Base-by-base conservation (phyloP, 345 rosid genomes). In the Dipteronia sinensis region DNA sequence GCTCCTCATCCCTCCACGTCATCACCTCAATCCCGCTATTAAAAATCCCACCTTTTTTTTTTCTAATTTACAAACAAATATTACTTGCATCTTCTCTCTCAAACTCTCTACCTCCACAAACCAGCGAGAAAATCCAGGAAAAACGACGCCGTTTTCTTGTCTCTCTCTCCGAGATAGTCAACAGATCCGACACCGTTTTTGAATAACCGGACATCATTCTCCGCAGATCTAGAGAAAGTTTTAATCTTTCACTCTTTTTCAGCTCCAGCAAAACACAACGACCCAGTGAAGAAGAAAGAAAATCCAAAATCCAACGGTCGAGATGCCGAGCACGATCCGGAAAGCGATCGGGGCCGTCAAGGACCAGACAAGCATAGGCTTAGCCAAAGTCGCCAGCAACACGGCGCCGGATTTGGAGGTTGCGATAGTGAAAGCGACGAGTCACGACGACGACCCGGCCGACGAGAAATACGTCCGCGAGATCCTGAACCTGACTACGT, bases 381-480 rank as follows among this genome's bases (percentile, higher is more conserved):
- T 92, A 73, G 97, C 94, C 0, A 92, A 90, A 31, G 94, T 92
- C 11, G 93, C 93, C 0, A 92, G 93, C 87, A 91, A 90, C 85
- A 62, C 90, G 79, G 92, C 97, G 64, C 93, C 99, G 71, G 98
- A 95, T 83, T 93, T 95, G 11, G 99, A 95, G 25, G 98, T 95
- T 1, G 96, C 98, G 55, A 87, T 95, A 16, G 98, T 95, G 38
- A 95, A 93, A 74, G 99, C 99, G 19, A 95, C 97, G 0, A 89
- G 99, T 76, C 99, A 95, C 87, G 98, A 95, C 82, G 96, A 93
- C 15, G 95, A 92, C 61, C 99, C 92, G 1, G 89, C 98, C 0
- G 90, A 78, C 44, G 97, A 93, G 86, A 92, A 89, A 79, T 88
- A 95, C 78, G 78, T 93, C 16, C 89, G 96, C 9, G 97, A 95